Conservation (phyloP, 495 filamentous ascomycete genomes). For the Penicillium atrosanguineum region DNA sequence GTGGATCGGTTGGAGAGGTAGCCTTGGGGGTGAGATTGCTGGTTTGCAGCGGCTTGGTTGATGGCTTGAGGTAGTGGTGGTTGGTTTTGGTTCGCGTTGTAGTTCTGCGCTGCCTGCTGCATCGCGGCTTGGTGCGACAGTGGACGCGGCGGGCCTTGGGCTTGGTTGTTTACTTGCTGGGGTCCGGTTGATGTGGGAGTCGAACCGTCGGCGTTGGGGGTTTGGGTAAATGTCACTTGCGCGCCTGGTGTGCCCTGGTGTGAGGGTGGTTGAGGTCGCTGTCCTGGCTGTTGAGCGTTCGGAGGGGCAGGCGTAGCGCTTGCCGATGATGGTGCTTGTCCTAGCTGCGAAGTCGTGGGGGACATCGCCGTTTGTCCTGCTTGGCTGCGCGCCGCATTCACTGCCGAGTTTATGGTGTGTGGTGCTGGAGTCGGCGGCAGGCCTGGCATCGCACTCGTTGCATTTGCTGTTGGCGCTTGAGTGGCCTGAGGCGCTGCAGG, state of each 20-base stretch:
- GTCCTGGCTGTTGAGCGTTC: constrained; percentile 46
- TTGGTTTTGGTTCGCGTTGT: constrained; percentile 44
- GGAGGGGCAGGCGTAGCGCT: constrained; percentile 37
- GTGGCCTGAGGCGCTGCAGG: constrained; percentile 14
- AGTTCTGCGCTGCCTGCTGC: constrained; percentile 55
- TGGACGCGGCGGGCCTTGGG: constrained; percentile 52
- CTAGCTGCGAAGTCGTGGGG: constrained; percentile 36
- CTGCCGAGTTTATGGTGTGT: constrained; percentile 53
- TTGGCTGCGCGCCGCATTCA: constrained; percentile 51
- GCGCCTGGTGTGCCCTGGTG: constrained; percentile 41
- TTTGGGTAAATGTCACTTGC: constrained; percentile 37
- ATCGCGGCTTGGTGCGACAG: constrained; percentile 64
- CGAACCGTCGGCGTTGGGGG: constrained; percentile 32
- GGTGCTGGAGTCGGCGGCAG: constrained; percentile 45
- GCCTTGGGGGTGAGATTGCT: constrained; percentile 53
- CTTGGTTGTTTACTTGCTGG: constrained; percentile 34
- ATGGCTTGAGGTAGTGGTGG: constrained; percentile 36
- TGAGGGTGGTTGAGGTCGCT: constrained; percentile 39
- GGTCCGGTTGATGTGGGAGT: constrained; percentile 42
- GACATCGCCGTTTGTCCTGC: constrained; percentile 40
- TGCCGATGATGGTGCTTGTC: constrained; percentile 41
- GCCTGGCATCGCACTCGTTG: constrained; percentile 29
- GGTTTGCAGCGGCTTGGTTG: constrained; percentile 30
- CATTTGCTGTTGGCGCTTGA: constrained; percentile 17
- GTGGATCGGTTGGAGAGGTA: constrained; percentile 48